Base-by-base conservation (phyloP, 768 basidiomycete species). In the Podaxis carcinomalis region DNA sequence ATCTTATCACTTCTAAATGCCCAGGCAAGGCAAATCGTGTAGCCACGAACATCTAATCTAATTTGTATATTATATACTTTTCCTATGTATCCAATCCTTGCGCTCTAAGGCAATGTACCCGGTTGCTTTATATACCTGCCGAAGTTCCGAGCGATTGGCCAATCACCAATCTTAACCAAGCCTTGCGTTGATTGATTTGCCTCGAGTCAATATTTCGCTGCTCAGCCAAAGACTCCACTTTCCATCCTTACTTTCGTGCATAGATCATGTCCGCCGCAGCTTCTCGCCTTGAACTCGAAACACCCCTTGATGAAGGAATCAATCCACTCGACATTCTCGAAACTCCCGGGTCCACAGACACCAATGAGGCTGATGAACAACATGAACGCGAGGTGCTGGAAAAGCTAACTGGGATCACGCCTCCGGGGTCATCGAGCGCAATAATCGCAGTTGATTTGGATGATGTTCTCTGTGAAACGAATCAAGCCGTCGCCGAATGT, bases 401-500 rank as follows among this genome's bases (percentile, higher is more conserved):
- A 28, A 40, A 64, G 16, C 57, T 68, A 28, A 40, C 49, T 35
- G 57, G 32, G 21, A 47, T 62, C 51, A 6, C 59, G 10, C 63
- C 71, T n/a, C 68, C 72, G 16, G 60, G 67, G 6, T 63, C 67
- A 6, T 59, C 64, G 51, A 69, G 67, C 57, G 78, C 78, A 27
- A 68, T 86, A 53, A 83, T 89, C 66, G 84, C 86, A 3, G 73
- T 88, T 42, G 88, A 89, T 70, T 66, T 89, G 57, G 87, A 89
- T 62, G 88, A 89, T 72, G 88, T 89, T 39, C 72, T 89, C 59
- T 76, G 83, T 62, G 70, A 80, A 68, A 90, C 87, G n/a, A 90
- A 89, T 69, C 62, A 72, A 40, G 71, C 73, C 23, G 77, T 89
- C 19, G 80, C 82, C 14, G 67, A 82, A 39, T 90, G 89, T 88